Evolutionary conservation across 139 green algal genomes (phyloP).

Genomic region (Chlamydomonas eustigma): DNA sequence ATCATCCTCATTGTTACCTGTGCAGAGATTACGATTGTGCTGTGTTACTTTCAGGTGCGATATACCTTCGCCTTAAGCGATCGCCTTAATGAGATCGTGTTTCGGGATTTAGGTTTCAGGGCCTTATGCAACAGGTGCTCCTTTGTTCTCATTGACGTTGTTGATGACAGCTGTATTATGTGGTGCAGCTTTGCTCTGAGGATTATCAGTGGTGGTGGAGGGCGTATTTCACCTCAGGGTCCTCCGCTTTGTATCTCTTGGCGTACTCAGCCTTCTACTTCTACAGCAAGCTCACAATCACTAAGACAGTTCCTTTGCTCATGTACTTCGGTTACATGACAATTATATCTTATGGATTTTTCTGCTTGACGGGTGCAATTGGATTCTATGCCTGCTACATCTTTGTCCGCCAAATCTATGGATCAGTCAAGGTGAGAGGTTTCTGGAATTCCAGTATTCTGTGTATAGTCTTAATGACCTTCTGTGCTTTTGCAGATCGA

Average conservation of each 20-base stretch:
- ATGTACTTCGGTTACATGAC: conserved; percentile 94
- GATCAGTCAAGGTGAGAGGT: conserved; percentile 10
- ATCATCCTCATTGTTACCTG: conserved; percentile 96
- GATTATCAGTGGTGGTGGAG: conserved; percentile 98
- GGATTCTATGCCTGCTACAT: conserved; percentile 91
- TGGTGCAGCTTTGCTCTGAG: conserved; percentile 57
- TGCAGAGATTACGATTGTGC: conserved; percentile 97
- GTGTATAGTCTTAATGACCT: too few species aligned
- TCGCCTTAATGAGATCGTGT: not conserved
- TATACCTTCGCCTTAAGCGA: not conserved
- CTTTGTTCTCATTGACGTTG: too few species aligned
- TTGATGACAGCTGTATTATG: too few species aligned
- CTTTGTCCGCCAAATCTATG: conserved; percentile 68
- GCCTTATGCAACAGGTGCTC: not conserved
- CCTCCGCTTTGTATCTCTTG: conserved; percentile 93
- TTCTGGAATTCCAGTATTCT: too few species aligned
- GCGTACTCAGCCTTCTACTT: conserved; percentile 96
- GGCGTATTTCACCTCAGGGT: conserved; percentile 88
- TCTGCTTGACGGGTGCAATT: conserved; percentile 85
- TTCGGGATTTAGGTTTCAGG: not conserved
- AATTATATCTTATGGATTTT: conserved; percentile 84
- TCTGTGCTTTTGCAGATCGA: too few species aligned
- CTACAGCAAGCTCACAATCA: conserved; percentile 96
- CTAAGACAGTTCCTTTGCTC: conserved; percentile 72
- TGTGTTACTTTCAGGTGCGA: conserved; percentile 95